A percentile compares a stretch with the other conserved stretches of the same genome.
These are phyloP conservation scores for Leccinum pellstonianum DNA, from an alignment of 768 basidiomycete species.

Conservation along the genomic window DNA sequence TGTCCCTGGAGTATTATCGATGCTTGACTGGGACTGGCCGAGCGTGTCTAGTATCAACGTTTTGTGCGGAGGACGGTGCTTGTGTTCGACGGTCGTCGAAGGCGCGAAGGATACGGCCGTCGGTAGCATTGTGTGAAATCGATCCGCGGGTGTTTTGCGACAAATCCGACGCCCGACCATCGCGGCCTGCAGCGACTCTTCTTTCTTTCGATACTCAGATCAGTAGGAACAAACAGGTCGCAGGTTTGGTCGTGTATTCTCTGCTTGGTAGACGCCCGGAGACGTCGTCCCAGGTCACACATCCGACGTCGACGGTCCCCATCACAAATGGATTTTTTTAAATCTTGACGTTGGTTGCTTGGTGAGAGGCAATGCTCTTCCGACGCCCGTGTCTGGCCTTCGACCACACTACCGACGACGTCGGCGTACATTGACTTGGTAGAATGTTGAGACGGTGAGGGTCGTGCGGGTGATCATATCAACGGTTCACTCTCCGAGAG, in stretches of 20 bases:
- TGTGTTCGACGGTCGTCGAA: neutral
- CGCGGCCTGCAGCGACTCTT: slow-evolving; percentile 1
- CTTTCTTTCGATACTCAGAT: neutral
- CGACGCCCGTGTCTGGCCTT: neutral
- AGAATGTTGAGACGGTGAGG: neutral
- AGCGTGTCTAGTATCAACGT: neutral
- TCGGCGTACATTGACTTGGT: neutral
- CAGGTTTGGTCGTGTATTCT: slow-evolving; percentile 1
- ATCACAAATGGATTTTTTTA: neutral
- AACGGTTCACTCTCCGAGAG: neutral
- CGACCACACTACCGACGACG: slow-evolving; percentile 1
- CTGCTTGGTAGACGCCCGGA: neutral
- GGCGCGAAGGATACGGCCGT: neutral
- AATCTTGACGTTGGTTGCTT: neutral
- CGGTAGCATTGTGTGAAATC: neutral
- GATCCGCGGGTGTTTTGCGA: slow-evolving; percentile 12
- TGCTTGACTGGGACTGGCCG: neutral
- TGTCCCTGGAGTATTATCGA: neutral
- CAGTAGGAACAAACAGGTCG: neutral
- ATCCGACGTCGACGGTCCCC: neutral
- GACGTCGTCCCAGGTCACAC: neutral
- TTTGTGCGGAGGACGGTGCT: neutral
- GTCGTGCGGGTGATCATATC: slow-evolving; percentile 5
- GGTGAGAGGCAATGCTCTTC: neutral
- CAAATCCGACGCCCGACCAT: slow-evolving; percentile 7